A percentile compares a stretch with the other conserved stretches of the same genome.
These are phyloP conservation scores for Flaveria linearis DNA, from an alignment of 129 eudicot species.

Conservation along the genomic window DNA sequence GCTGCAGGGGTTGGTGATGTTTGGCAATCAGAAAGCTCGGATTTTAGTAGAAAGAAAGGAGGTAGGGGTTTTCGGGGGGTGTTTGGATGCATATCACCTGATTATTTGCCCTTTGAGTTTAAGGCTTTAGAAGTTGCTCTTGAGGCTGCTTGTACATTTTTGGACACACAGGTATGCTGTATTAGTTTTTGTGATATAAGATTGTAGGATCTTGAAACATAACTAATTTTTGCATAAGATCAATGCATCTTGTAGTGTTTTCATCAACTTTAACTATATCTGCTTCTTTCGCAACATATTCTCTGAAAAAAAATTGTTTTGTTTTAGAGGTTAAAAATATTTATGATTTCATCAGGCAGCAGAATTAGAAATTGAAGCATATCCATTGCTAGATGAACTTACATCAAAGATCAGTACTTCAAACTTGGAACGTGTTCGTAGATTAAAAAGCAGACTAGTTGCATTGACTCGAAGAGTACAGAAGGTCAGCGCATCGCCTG, in stretches of 20 bases:
- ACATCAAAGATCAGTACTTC: conserved; percentile 87
- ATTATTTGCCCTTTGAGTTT: conserved; percentile 91
- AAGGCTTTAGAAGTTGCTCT: conserved; percentile 96
- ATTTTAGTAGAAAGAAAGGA: conserved; percentile 55
- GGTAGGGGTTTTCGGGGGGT: conserved; percentile 56
- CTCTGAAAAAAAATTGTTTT: background rate
- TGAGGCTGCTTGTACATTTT: conserved; percentile 91
- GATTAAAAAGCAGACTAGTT: conserved; percentile 91
- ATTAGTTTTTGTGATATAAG: background rate
- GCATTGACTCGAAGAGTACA: conserved; percentile 90
- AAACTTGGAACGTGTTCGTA: conserved; percentile 86
- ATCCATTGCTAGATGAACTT: conserved; percentile 94
- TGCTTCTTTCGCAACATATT: background rate
- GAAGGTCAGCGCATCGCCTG: conserved; percentile 51
- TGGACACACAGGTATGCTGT: conserved; percentile 78
- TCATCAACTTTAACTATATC: conserved; percentile 3
- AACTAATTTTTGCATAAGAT: background rate
- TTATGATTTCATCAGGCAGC: conserved; percentile 59
- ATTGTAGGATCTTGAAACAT: background rate
- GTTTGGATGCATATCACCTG: conserved; percentile 69
- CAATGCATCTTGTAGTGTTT: background rate
- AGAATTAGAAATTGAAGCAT: conserved; percentile 86
- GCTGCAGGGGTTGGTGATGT: conserved; percentile 55
- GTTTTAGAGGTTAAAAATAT: background rate
- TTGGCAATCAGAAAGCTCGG: conserved; percentile 74